Percentiles rank a stretch among this genome's conserved stretches.
phyloP scores from a whole-genome alignment of 306 rosid genomes.

The Parietaria judaica region DNA sequence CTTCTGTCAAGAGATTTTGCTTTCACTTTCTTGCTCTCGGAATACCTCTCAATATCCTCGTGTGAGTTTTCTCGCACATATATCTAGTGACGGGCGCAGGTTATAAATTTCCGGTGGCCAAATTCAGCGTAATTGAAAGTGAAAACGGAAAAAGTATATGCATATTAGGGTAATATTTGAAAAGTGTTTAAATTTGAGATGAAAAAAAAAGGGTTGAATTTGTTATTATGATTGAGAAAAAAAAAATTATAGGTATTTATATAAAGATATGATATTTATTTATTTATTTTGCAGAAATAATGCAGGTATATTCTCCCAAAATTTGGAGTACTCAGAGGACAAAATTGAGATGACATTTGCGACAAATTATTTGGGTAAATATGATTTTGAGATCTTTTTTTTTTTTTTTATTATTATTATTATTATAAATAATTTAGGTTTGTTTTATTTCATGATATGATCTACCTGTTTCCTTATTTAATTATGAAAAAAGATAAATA shows the following conservation, averaged over 20 bases:
- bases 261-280: background rate
- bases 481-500: too few relatives aligned
- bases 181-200: background rate
- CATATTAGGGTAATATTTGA: background rate
- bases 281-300: conserved; percentile 63
- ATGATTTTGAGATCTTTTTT: background rate
- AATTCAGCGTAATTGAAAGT: too few relatives aligned
- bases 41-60: conserved; percentile 74
- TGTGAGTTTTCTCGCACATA: conserved; percentile 32
- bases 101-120: too few relatives aligned
- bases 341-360: conserved; percentile 96
- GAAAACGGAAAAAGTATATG: background rate
- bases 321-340: conserved; percentile 79
- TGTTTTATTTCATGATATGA: background rate
- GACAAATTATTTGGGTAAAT: conserved; percentile 83
- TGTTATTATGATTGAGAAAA: background rate
- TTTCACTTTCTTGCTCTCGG: conserved; percentile 57
- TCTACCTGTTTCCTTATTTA: too few relatives aligned
- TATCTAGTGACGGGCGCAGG: too few relatives aligned
- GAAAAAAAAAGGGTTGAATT: background rate
- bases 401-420: background rate
- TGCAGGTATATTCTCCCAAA: conserved; percentile 73
- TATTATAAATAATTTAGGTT: too few relatives aligned
- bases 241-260: background rate
- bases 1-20: conserved; percentile 69